A percentile compares a stretch with the other conserved stretches of the same genome.
Conservation (phyloP, 768 basidiomycete species). For the Fomitopsis serialis region DNA sequence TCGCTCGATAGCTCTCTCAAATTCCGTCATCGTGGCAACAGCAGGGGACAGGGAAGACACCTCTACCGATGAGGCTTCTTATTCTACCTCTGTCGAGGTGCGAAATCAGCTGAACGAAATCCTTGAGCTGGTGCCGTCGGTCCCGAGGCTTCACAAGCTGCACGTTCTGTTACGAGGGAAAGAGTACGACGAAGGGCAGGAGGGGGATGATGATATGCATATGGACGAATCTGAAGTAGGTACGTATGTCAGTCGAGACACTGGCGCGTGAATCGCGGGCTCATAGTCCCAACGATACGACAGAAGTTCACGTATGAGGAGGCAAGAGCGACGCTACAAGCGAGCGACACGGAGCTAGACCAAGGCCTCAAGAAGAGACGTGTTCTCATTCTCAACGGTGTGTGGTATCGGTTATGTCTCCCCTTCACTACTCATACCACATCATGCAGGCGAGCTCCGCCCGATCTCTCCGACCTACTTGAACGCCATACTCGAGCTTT, state of each 20-base stretch:
- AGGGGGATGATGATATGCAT: slow-evolving; percentile 35
- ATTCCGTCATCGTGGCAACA: slow-evolving; percentile 75
- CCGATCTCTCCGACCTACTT: slow-evolving; percentile 68
- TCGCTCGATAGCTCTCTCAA: slow-evolving; percentile 85
- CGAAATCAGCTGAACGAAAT: slow-evolving; percentile 80
- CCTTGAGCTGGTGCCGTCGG: slow-evolving; percentile 72
- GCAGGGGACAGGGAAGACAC: slow-evolving; percentile 29
- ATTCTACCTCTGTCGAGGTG: slow-evolving; percentile 47
- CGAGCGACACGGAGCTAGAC: slow-evolving; percentile 72
- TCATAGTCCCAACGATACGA: too few relatives aligned
- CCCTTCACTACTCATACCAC: neutral
- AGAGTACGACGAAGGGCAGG: slow-evolving; percentile 66
- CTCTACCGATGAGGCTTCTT: slow-evolving; percentile 7
- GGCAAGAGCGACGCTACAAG: slow-evolving; percentile 65
- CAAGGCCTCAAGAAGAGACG: slow-evolving; percentile 62
- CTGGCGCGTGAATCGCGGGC: too few relatives aligned
- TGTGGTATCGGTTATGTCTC: neutral
- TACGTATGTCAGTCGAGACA: neutral
- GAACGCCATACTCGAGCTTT: slow-evolving; percentile 61
- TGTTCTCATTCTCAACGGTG: slow-evolving; percentile 71
- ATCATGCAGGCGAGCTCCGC: slow-evolving; percentile 55
- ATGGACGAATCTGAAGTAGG: slow-evolving; percentile 9
- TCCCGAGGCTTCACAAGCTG: slow-evolving; percentile 74
- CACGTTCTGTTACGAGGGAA: slow-evolving; percentile 51
- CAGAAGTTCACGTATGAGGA: slow-evolving; percentile 51